Evolutionary conservation across 1,284 basidiomycete species (phyloP).

Genomic region (Amylostereum chailletii): DNA sequence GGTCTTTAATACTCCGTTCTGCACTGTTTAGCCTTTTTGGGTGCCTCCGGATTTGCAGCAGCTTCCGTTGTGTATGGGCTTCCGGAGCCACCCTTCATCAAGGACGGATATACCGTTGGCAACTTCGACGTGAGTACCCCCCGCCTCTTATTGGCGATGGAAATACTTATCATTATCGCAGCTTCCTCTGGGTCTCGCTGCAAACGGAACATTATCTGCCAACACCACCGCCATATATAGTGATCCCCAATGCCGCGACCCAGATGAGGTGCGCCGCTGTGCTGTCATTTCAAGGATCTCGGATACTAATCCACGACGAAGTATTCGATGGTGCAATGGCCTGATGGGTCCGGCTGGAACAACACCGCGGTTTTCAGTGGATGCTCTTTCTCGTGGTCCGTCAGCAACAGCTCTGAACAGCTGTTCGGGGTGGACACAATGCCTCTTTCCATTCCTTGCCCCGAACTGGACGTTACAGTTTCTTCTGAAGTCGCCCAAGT

Average conservation of each 20-base stretch:
- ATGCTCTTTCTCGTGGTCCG: conserved; percentile 31
- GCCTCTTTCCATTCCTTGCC: neutral
- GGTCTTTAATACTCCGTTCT: neutral
- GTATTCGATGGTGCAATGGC: conserved; percentile 21
- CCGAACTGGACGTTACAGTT: conserved; percentile 3
- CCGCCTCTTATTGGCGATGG: neutral
- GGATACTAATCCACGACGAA: neutral
- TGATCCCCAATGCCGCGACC: conserved; percentile 29
- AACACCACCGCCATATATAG: conserved; percentile 40
- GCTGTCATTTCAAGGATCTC: neutral
- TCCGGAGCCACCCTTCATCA: conserved; percentile 33
- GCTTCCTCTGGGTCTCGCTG: conserved; percentile 15
- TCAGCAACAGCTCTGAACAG: conserved; percentile 26
- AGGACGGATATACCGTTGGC: conserved; percentile 35
- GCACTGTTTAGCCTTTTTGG: conserved; percentile 32
- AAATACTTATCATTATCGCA: conserved; percentile 1
- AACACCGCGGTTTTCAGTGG: conserved; percentile 29
- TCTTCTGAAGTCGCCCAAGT: conserved; percentile 20
- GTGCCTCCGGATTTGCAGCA: conserved; percentile 43
- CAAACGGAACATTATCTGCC: conserved; percentile 30
- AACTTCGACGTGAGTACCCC: conserved; percentile 28
- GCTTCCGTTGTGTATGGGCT: conserved; percentile 38
- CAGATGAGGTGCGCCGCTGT: conserved; percentile 23
- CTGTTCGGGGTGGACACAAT: conserved; percentile 28
- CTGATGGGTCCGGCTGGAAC: conserved; percentile 27